These are phyloP conservation scores for Candida nitratophila DNA, from an alignment of 805 yeast genomes.

Conservation along the genomic window DNA sequence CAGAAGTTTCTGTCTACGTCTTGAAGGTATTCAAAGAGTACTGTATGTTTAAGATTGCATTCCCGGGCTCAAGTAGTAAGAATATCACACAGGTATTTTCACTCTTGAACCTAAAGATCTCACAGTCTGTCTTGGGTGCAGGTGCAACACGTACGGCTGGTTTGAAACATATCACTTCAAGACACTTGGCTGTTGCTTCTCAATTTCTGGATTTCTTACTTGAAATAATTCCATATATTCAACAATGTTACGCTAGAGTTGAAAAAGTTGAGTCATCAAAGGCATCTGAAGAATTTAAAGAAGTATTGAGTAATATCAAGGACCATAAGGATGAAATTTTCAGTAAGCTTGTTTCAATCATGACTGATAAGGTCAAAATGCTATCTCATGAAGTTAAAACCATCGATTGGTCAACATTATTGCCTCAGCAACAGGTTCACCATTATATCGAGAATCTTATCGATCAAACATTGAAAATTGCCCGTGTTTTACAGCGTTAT, in stretches of 20 bases:
- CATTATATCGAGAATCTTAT: slow-evolving; percentile 59
- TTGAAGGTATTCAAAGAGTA: slow-evolving; percentile 42
- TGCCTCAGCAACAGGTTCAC: slow-evolving; percentile 42
- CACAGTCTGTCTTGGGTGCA: slow-evolving; percentile 61
- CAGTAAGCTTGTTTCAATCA: slow-evolving; percentile 57
- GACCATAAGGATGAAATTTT: slow-evolving; percentile 62
- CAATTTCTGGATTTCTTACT: slow-evolving; percentile 52
- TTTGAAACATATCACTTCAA: slow-evolving; percentile 64
- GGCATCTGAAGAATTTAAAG: slow-evolving; percentile 28
- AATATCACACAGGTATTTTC: slow-evolving; percentile 40
- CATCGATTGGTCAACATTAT: slow-evolving; percentile 44
- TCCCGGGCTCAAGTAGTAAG: slow-evolving; percentile 44
- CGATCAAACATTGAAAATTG: slow-evolving; percentile 59
- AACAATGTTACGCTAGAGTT: slow-evolving; percentile 22
- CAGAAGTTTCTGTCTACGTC: slow-evolving; percentile 38
- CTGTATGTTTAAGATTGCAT: slow-evolving; percentile 46
- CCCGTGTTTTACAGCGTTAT: slow-evolving; percentile 51
- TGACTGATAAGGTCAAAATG: slow-evolving; percentile 53
- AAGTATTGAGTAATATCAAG: slow-evolving; percentile 33
- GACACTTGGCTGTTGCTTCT: slow-evolving; percentile 60
- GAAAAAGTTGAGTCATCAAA: slow-evolving; percentile 22
- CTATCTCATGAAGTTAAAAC: slow-evolving; percentile 42
- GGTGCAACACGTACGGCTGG: slow-evolving; percentile 75
- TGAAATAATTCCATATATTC: slow-evolving; percentile 28
- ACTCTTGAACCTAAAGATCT: slow-evolving; percentile 45